Conservation (phyloP, 768 basidiomycete species). For the Lactifluus hygrophoroides region DNA sequence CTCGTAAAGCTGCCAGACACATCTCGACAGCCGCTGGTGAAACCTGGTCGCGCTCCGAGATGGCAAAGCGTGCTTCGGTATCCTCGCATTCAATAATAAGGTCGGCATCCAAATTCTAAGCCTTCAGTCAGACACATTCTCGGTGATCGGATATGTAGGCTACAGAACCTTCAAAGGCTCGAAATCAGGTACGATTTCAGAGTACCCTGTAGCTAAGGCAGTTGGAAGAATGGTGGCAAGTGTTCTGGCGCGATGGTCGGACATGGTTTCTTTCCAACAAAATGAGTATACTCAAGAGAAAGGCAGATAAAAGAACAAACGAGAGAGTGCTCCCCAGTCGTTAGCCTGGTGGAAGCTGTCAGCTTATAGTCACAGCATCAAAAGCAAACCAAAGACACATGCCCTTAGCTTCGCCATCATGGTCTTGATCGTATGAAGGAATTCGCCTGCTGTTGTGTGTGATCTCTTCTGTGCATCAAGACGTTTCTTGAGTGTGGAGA, state of each 20-base stretch:
- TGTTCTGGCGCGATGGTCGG: slow-evolving; percentile 33
- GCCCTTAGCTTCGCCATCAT: slow-evolving; percentile 64
- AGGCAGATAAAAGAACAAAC: slow-evolving; percentile 29
- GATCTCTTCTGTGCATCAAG: slow-evolving; percentile 43
- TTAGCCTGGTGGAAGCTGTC: slow-evolving; percentile 37
- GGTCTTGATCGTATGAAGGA: slow-evolving; percentile 49
- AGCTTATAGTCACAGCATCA: too few species aligned
- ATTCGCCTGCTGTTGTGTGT: slow-evolving; percentile 44
- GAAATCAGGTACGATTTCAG: slow-evolving; percentile 36
- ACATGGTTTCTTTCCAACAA: slow-evolving; percentile 36
- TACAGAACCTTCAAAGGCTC: slow-evolving; percentile 43
- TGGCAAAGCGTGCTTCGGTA: slow-evolving; percentile 27
- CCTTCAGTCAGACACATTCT: background rate
- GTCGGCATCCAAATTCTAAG: slow-evolving; percentile 47
- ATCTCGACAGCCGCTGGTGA: slow-evolving; percentile 23
- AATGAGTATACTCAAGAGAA: background rate
- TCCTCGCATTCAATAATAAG: slow-evolving; percentile 32
- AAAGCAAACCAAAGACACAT: background rate
- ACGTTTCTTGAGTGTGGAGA: slow-evolving; percentile 37
- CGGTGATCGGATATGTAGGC: background rate
- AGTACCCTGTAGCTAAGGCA: slow-evolving; percentile 41
- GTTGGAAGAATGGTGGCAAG: slow-evolving; percentile 36
- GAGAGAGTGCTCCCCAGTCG: slow-evolving; percentile 57
- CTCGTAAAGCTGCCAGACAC: slow-evolving; percentile 22
- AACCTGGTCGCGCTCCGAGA: slow-evolving; percentile 23